A percentile compares a stretch with the other conserved stretches of the same genome.
These are phyloP conservation scores for Aureobasidium zeae DNA, from an alignment of 2,329 filamentous ascomycete genomes.

Conservation along the genomic window DNA sequence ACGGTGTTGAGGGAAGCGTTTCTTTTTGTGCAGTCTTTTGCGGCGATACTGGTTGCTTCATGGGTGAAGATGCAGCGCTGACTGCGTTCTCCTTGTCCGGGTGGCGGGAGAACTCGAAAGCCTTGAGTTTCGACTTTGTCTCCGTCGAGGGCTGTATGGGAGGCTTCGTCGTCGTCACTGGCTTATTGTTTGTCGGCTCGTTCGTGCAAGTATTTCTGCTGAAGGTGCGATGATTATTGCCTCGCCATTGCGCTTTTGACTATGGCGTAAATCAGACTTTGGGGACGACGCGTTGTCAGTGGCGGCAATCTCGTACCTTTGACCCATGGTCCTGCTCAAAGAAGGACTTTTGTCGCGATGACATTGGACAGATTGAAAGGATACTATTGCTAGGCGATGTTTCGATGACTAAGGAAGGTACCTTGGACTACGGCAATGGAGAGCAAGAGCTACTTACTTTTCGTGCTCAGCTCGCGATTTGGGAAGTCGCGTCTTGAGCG, in stretches of 20 bases:
- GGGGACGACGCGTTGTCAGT: not conserved
- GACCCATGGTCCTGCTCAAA: constrained; percentile 39
- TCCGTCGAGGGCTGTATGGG: constrained; percentile 43
- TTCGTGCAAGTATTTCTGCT: constrained; percentile 21
- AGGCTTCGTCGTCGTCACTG: constrained; percentile 25
- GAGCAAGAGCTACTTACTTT: constrained; percentile 5
- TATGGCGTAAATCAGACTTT: not conserved
- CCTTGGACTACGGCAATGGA: not conserved
- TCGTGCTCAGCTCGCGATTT: constrained; percentile 4
- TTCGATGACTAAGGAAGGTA: not conserved
- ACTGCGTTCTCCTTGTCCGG: constrained; percentile 15
- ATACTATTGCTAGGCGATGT: not conserved
- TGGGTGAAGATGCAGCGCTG: constrained; percentile 3
- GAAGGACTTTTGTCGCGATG: constrained; percentile 42
- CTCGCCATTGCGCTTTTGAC: constrained; percentile 19
- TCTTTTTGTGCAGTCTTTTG: constrained; percentile 24
- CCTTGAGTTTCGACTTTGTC: constrained; percentile 46
- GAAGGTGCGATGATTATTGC: constrained; percentile 11
- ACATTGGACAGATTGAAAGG: constrained; percentile 27
- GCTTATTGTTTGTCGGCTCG: not conserved
- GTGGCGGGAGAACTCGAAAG: constrained; percentile 41
- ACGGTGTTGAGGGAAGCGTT: constrained; percentile 48
- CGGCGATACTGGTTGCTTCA: constrained; percentile 16
- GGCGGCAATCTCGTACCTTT: constrained; percentile 28
- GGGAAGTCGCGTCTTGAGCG: constrained; percentile 1